These are phyloP conservation scores for Naegleria gruberi DNA, from an alignment of 208 protist species.

Conservation along the genomic window DNA sequence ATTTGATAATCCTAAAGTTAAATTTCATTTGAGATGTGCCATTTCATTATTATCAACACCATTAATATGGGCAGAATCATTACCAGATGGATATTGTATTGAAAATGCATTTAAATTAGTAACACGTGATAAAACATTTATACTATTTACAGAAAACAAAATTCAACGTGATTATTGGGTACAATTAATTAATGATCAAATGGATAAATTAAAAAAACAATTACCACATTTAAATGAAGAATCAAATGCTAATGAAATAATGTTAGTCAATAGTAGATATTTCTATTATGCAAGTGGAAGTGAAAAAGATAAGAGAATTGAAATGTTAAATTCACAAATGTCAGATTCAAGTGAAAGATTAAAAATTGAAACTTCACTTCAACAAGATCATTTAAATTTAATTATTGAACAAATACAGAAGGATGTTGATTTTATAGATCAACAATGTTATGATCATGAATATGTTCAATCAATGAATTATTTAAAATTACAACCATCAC, in stretches of 20 bases:
- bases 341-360: background rate
- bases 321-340: background rate
- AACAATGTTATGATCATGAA: background rate
- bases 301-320: background rate
- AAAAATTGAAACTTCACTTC: background rate
- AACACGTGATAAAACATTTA: background rate
- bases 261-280: background rate
- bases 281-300: background rate
- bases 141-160: background rate
- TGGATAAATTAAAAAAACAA: slow-evolving; percentile 1
- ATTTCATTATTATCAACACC: background rate
- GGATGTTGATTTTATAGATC: background rate
- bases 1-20: background rate
- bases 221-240: background rate
- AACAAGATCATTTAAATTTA: background rate
- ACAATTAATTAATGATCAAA: background rate
- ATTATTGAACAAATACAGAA: background rate
- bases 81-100: background rate
- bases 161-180: background rate
- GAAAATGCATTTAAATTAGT: background rate
- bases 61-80: background rate
- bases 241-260: background rate
- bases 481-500: too few species aligned
- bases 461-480: too few species aligned
- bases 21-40: background rate